Conservation (phyloP, 805 yeast species). For the Starmerella etchellsii region DNA sequence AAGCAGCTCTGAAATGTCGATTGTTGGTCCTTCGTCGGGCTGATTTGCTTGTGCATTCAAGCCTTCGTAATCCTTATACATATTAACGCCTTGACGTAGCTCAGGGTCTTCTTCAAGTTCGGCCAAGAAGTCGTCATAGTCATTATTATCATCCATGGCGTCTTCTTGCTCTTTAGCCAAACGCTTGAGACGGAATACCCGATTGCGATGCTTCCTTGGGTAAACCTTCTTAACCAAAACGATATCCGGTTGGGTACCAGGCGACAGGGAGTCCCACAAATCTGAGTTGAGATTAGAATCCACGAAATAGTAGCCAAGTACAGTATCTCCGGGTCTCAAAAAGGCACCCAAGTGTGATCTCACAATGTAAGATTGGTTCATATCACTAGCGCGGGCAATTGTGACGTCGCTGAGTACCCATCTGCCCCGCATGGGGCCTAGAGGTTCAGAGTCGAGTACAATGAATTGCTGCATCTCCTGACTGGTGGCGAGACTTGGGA, state of each 20-base stretch:
- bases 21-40: conserved; percentile 68
- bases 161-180: conserved; percentile 78
- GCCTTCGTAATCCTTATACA: conserved; percentile 51
- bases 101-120: conserved; percentile 96
- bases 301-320: conserved; percentile 68
- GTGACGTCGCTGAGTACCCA: conserved; percentile 74
- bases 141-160: conserved; percentile 26
- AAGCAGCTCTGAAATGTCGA: conserved; percentile 80
- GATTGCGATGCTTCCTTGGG: conserved; percentile 55
- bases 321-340: conserved; percentile 87
- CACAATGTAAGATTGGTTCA: conserved; percentile 64
- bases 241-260: conserved; percentile 49
- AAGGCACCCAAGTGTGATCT: conserved; percentile 84
- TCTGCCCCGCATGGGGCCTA: conserved; percentile 67
- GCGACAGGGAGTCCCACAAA: conserved; percentile 31
- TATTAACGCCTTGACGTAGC: conserved; percentile 75
- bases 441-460: conserved; percentile 81
- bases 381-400: conserved; percentile 66
- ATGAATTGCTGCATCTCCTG: conserved; percentile 65
- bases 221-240: conserved; percentile 79
- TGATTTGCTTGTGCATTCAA: conserved; percentile 14
- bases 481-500: conserved; percentile 53
- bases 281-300: conserved; percentile 63
- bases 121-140: conserved; percentile 90
- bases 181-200: conserved; percentile 91